These are phyloP conservation scores for Polyplosphaeria fusca DNA, from an alignment of 495 filamentous ascomycete species.

Conservation along the genomic window DNA sequence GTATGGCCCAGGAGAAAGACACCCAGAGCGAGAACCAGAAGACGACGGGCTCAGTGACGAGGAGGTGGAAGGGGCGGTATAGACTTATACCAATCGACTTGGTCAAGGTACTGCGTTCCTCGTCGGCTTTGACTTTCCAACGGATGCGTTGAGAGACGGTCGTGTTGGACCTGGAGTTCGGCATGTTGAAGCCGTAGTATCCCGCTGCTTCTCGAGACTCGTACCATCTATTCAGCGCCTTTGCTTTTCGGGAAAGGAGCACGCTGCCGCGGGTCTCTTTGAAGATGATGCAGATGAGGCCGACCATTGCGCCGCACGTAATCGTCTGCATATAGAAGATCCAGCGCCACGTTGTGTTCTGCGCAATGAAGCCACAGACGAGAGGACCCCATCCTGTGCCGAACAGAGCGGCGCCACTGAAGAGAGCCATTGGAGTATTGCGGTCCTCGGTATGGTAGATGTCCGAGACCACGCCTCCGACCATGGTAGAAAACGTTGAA, in stretches of 20 bases:
- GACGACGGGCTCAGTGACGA: slow-evolving; percentile 87
- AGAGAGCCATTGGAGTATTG: slow-evolving; percentile 88
- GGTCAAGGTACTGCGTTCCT: slow-evolving; percentile 65
- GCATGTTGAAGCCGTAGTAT: slow-evolving; percentile 55
- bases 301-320: slow-evolving; percentile 59
- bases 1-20: slow-evolving; percentile 82
- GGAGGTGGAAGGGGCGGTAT: slow-evolving; percentile 78
- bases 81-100: slow-evolving; percentile 75
- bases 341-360: slow-evolving; percentile 75
- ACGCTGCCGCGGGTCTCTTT: slow-evolving; percentile 83
- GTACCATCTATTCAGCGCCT: slow-evolving; percentile 74
- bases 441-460: slow-evolving; percentile 76
- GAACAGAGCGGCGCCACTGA: slow-evolving; percentile 68
- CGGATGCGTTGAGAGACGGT: slow-evolving; percentile 57
- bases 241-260: slow-evolving; percentile 73
- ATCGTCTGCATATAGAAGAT: slow-evolving; percentile 86
- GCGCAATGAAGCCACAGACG: slow-evolving; percentile 65
- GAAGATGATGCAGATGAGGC: slow-evolving; percentile 57
- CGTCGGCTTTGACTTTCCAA: slow-evolving; percentile 83
- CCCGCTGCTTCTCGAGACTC: slow-evolving; percentile 65
- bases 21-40: slow-evolving; percentile 95
- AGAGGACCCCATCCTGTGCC: slow-evolving; percentile 83
- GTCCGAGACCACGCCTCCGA: slow-evolving; percentile 87
- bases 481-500: slow-evolving; percentile 86
- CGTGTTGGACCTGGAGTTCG: neutral